Evolutionary conservation across 176 grass and related monocot species (phyloP).

Genomic region (Aegilops umbellulata): DNA sequence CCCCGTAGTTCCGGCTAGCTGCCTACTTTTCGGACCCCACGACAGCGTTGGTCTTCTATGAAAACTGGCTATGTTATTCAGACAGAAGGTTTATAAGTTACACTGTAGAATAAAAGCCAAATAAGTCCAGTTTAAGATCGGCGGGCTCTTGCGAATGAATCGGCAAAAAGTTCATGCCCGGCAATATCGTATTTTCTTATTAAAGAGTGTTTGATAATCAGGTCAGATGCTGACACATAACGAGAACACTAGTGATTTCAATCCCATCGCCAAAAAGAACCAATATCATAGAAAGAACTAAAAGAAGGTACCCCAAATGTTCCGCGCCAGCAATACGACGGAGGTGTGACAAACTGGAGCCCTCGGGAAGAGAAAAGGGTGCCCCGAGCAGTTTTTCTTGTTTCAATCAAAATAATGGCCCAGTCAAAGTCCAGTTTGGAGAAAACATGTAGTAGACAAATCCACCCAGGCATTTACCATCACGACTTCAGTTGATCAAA

Average conservation of each 20-base stretch:
- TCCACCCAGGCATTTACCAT: background rate
- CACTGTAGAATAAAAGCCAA: background rate
- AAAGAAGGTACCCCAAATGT: background rate
- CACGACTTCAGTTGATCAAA: slow-evolving; percentile 58
- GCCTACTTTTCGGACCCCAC: background rate
- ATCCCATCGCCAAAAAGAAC: background rate
- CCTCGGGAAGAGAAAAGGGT: background rate
- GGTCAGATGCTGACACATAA: background rate
- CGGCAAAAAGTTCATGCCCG: background rate
- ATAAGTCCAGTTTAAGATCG: background rate
- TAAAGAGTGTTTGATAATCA: background rate
- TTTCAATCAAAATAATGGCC: background rate
- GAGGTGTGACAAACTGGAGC: background rate
- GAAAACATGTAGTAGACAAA: background rate
- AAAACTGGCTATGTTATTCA: background rate
- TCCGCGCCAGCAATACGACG: background rate
- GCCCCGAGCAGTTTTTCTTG: background rate
- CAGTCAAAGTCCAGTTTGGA: background rate
- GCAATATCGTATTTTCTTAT: background rate
- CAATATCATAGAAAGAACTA: background rate
- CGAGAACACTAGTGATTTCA: background rate
- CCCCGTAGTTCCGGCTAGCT: background rate
- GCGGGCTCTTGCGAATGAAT: background rate
- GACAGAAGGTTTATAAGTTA: background rate
- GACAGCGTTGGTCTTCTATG: background rate